Evolutionary conservation across 2,329 filamentous ascomycete genomes (phyloP), one percentile per base, ranked within the genome.

Genomic region (Corynespora cassiicola): DNA sequence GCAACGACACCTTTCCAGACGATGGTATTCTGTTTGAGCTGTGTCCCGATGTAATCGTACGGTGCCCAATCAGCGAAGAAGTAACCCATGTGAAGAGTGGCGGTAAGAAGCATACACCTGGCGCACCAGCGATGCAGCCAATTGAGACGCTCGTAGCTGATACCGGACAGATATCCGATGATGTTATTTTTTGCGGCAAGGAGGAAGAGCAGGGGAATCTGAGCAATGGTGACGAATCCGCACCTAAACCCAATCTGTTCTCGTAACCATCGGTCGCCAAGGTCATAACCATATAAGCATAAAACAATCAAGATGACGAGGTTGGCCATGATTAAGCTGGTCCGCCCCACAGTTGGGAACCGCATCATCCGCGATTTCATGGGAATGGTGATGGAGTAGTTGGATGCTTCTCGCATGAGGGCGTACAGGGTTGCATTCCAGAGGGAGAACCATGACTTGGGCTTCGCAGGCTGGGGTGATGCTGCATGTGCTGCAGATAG

Each of bases 91-190:
- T 89, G 86, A 3, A 88, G 75, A 1, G 84, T 83, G 2, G 80
- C 81, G 0, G 82, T 87, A 11, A 88, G 69, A 22, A 88, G 77
- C 69, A 88, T 80, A 38, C 82, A 85, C 42, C 86, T 77, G 3
- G 81, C 83, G 7, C 84, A 80, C 85, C 86, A 89, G 44, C 86
- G 78, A 55, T 89, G 86, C 35, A 88, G 66, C 85, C 85, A 88
- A 61, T 87, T 88, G 41, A 88, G 70, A 7, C 82, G 76, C 66
- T 88, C 85, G 55, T 88, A 82, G 44, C 83, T 82, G 7, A 78
- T 75, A 8, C 85, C 85, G 4, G 78, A 75, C 16, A 88, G 66
- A 36, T 76, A 71, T 1, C 80, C 83, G n/a, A 88, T 68, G 14
- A 81, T 68, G 48, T 80, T 82, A 40, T 76, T 74, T 59, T 79